Evolutionary conservation across 2,329 filamentous ascomycete genomes (phyloP), one percentile per base, ranked within the genome.

Genomic region (Geosmithia putterillii): DNA sequence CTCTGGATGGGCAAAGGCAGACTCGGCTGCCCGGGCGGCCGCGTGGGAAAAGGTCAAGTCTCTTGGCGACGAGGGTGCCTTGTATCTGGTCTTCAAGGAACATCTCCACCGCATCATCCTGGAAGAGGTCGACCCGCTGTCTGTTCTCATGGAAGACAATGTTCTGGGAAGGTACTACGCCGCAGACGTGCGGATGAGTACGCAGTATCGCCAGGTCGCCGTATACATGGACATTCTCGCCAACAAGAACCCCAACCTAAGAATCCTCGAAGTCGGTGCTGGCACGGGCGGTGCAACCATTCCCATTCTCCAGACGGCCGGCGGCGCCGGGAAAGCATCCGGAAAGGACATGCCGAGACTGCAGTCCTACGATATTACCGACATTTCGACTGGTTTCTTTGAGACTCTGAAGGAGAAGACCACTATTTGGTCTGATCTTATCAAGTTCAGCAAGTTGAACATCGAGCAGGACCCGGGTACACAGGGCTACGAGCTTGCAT

Each of bases 351-450:
- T 20, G 12, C 32, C 42, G n/a, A 17, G n/a, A n/a, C 72, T 70
- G 44, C 62, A 60, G 3, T 32, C 8, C 3, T 73, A 70, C 45
- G 62, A 59, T 3, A 72, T 60, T 50, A 71, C 70, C 0, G 68
- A 72, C 43, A 61, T 69, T 12, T 63, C 63, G 1, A 42, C 60
- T 3, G 59, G 57, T 4, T 67, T 66, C 51, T 69, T 71, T 40
- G 56, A 61, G 9, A 50, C 54, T 1, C 62, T 59, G 0, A 49
- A 56, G 43, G 51, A 54, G 32, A 51, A 49, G 17, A 20, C 45
- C 1, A 40, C 17, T 2, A 42, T 15, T 12, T 63, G 62, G 40
- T 18, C 23, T n/a, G 18, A 19, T 7, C 18, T 44, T 2, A 42
- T 51, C 21, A 41, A 34, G 37, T 51, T 46, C 46, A 28, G 17